A percentile compares a stretch with the other conserved stretches of the same genome.
These are phyloP conservation scores for Polytolypa hystricis DNA, from an alignment of 2,329 filamentous ascomycete genomes.

Conservation along the genomic window DNA sequence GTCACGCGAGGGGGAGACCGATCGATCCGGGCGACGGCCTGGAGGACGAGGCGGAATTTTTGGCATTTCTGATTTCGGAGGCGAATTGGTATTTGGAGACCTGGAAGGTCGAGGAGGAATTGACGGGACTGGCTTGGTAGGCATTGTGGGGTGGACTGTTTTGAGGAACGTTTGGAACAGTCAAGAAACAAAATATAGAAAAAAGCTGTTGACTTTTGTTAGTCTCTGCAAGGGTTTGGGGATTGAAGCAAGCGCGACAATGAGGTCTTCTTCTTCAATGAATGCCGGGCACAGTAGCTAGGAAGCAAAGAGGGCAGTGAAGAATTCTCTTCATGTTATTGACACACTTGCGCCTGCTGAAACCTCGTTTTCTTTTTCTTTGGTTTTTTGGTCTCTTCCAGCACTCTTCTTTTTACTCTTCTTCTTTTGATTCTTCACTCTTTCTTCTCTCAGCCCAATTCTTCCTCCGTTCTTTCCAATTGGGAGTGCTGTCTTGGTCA, in stretches of 20 bases:
- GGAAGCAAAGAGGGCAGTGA: neutral
- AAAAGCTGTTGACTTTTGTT: constrained; percentile 4
- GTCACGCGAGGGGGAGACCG: constrained; percentile 63
- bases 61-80: constrained; percentile 46
- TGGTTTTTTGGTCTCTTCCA: neutral
- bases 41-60: constrained; percentile 67
- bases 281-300: no score
- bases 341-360: neutral
- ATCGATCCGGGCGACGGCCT: constrained; percentile 57
- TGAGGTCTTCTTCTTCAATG: neutral
- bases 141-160: constrained; percentile 14
- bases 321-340: neutral
- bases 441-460: neutral
- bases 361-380: neutral
- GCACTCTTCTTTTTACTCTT: neutral
- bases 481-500: neutral
- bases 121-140: constrained; percentile 35
- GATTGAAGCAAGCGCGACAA: neutral
- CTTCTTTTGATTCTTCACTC: neutral
- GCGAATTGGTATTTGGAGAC: constrained; percentile 28
- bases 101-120: constrained; percentile 54
- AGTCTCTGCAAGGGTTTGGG: constrained; percentile 4
- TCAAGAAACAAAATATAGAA: neutral
- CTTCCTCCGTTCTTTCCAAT: neutral
- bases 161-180: constrained; percentile 27